Evolutionary conservation across 352 stramenopile species (phyloP), one percentile per base, ranked within the genome.

Genomic region (Phytophthora macrochlamydospora): DNA sequence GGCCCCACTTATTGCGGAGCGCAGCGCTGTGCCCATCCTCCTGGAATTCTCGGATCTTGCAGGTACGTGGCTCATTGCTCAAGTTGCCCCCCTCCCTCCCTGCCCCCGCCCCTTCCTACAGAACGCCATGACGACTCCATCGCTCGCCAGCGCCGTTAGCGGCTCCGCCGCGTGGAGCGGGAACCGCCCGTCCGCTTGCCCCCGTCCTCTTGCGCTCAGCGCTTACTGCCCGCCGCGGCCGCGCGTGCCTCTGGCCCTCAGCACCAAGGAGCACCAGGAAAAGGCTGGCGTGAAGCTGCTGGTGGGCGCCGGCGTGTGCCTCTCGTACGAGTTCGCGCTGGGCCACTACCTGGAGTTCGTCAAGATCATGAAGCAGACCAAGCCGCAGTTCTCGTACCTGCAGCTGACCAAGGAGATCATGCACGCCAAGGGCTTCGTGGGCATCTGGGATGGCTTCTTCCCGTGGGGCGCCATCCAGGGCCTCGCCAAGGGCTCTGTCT

Each of bases 311-410:
- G 78, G 81, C 29, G 91, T 98, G 13, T 93, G 90, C 42, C 73
- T 97, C 60, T 67, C 82, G 18, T 98, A 96, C 70, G 94, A 98
- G 78, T 77, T 93, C 49, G 83, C 83, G 28, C 59, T 93, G 12
- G 93, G 93, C 35, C 93, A 98, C 79, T 94, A 91, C 73, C 70
- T 98, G 31, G 94, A 98, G 71, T 98, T 98, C 78, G 79, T 97
- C 62, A 98, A 98, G 77, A 96, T 98, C 79, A 90, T 94, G 75
- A 97, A 97, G 78, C 89, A 97, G 75, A 96, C 88, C 51, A 81
- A 85, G 45, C 90, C 86, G 7, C 67, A 78, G 45, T 76, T 91
- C 61, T 92, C 88, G 51, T 98, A 98, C 68, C 49, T 76, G 31
- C 61, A 83, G 24, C 75, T 98, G 54, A 83, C 87, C 48, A 81